Evolutionary conservation across 345 rosid species (phyloP).

Genomic region (Gossypioides kirkii): DNA sequence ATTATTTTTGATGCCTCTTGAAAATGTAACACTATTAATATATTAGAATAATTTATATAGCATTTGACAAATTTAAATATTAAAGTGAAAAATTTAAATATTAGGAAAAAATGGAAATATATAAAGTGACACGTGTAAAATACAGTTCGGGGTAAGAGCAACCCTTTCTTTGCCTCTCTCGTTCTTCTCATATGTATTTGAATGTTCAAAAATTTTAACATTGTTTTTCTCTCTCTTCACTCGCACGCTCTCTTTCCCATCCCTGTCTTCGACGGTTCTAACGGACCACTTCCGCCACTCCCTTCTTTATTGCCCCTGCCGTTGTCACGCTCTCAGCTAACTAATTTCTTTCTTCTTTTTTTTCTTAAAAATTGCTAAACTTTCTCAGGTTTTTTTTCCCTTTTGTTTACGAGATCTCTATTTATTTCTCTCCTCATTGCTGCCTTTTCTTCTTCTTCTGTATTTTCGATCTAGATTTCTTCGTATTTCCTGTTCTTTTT

Average conservation of each 20-base stretch:
- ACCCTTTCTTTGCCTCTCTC: neutral
- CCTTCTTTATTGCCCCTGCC: slow-evolving; percentile 26
- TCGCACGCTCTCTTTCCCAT: slow-evolving; percentile 4
- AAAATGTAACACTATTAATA: no score
- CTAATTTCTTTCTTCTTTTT: neutral
- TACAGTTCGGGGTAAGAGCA: neutral
- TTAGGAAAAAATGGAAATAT: no score
- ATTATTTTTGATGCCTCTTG: no score
- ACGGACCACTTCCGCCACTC: slow-evolving; percentile 11
- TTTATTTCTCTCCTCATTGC: slow-evolving; percentile 14
- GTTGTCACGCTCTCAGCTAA: neutral
- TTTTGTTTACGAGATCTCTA: neutral
- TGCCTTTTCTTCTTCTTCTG: slow-evolving; percentile 18
- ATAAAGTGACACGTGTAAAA: neutral
- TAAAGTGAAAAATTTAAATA: no score
- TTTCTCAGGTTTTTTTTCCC: neutral
- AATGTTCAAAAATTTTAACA: slow-evolving; percentile 14
- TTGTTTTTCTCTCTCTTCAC: neutral
- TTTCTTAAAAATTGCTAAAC: no score
- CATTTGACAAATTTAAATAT: no score
- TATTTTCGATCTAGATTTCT: slow-evolving; percentile 34
- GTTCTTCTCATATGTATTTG: slow-evolving; percentile 30
- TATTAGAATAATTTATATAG: no score
- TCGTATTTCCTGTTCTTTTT: slow-evolving; percentile 2
- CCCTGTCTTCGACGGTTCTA: slow-evolving; percentile 5